A percentile compares a stretch with the other conserved stretches of the same genome.
Conservation (phyloP, 1,139 yeast genomes). For the Debaryomycetaceae sp. region DNA sequence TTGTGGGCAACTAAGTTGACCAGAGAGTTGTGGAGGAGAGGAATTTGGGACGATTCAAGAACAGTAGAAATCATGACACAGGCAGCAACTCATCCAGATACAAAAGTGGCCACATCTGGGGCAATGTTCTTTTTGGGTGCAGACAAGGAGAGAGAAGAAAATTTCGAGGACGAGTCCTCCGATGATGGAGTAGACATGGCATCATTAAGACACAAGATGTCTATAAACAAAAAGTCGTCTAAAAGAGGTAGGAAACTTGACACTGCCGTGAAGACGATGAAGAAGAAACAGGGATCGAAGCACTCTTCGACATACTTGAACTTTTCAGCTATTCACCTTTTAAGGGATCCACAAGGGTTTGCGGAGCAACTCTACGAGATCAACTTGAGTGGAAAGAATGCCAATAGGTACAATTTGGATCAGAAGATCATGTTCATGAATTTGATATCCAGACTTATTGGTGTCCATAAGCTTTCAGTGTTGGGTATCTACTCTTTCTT, state of each 20-base stretch:
- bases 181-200: constrained; percentile 70
- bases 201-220: constrained; percentile 74
- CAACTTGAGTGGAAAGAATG: constrained; percentile 67
- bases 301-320: constrained; percentile 74
- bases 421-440: constrained; percentile 88
- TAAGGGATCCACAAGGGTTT: constrained; percentile 97
- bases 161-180: constrained; percentile 64
- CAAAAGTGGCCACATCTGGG: constrained; percentile 87
- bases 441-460: constrained; percentile 80
- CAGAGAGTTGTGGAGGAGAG: constrained; percentile 94
- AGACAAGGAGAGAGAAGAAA: constrained; percentile 90
- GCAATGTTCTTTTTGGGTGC: constrained; percentile 90
- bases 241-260: constrained; percentile 79
- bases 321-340: constrained; percentile 88
- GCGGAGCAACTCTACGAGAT: constrained; percentile 77
- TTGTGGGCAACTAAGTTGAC: constrained; percentile 96
- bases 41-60: constrained; percentile 96
- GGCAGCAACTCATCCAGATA: constrained; percentile 84
- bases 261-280: constrained; percentile 62
- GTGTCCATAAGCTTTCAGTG: constrained; percentile 89
- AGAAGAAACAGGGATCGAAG: constrained; percentile 52
- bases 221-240: constrained; percentile 76
- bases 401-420: constrained; percentile 71
- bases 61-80: constrained; percentile 96
- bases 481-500: constrained; percentile 87